Percentiles rank a stretch among this genome's conserved stretches.
phyloP scores from a whole-genome alignment of 768 basidiomycete genomes.

The Trametes gibbosa region DNA sequence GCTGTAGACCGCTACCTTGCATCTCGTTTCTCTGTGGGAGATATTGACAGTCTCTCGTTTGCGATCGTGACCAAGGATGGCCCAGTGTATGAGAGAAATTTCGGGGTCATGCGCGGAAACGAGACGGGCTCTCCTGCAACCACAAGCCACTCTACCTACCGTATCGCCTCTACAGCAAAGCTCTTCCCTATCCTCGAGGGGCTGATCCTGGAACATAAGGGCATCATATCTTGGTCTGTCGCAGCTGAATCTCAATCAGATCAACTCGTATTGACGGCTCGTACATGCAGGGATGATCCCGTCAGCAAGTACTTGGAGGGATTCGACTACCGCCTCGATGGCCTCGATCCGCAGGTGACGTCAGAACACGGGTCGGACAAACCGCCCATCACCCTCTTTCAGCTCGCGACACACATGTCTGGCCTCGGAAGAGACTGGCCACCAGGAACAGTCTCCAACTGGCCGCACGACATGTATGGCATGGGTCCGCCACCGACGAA shows the following conservation, averaged over 20 bases:
- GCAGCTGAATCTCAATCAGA: too few species aligned
- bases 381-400: slow-evolving; percentile 26
- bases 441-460: slow-evolving; percentile 33
- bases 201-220: slow-evolving; percentile 46
- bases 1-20: slow-evolving; percentile 18
- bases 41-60: slow-evolving; percentile 50
- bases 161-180: slow-evolving; percentile 52
- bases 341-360: slow-evolving; percentile 10
- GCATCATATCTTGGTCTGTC: slow-evolving; percentile 32
- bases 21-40: slow-evolving; percentile 22
- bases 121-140: slow-evolving; percentile 6
- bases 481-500: slow-evolving; percentile 30
- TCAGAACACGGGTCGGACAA: neutral
- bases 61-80: slow-evolving; percentile 48
- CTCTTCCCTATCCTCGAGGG: slow-evolving; percentile 49
- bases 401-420: slow-evolving; percentile 33
- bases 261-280: neutral
- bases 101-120: slow-evolving; percentile 30
- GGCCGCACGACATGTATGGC: slow-evolving; percentile 38
- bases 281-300: slow-evolving; percentile 44
- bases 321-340: slow-evolving; percentile 31
- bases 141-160: slow-evolving; percentile 46
- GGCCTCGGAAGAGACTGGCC: slow-evolving; percentile 38
- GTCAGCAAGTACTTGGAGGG: slow-evolving; percentile 43
- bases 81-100: slow-evolving; percentile 43